Evolutionary conservation across 2,329 filamentous ascomycete genomes (phyloP), one percentile per base, ranked within the genome.

Genomic region (Beauveria medogensis): DNA sequence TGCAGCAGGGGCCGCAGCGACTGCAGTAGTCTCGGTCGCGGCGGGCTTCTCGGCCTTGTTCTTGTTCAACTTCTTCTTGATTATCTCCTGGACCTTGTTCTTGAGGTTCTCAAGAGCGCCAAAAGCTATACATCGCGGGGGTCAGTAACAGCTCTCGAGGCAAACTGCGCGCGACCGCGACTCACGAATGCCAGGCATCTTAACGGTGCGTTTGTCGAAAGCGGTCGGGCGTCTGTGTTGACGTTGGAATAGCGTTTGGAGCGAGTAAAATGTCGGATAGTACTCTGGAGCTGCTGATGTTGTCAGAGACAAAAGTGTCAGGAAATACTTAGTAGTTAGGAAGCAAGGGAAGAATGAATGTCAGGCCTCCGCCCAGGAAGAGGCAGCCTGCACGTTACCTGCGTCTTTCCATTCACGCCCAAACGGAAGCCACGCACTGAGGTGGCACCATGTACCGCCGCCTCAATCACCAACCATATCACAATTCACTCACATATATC

Each of bases 161-260:
- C 22, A 12, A n/a, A 24, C 9, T 26, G 22, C 22, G 53, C 8
- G 16, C 28, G 24, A 9, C 20, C 4, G 28, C 16, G 8, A 80
- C 78, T 74, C 72, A 82, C 80, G 79, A 70, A 82, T 75, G 66
- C 79, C 80, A 71, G 77, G 75, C 80, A 83, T 82, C 52, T 65
- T 80, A 71, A 58, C 61, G 20, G 44, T 46, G 24, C 18, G 55
- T 58, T 50, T 41, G 46, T 22, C 8, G 22, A 22, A 44, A 22
- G n/a, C 24, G 20, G 41, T 44, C 40, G 40, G 48, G 43, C 12
- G 59, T 53, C 30, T 43, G n/a, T 40, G 53, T 20, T 55, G 41
- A 37, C 24, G 55, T 71, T 68, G 68, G 67, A 26, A 20, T n/a
- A 24, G 40, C 47, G 47, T 52, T 48, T 59, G 40, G 22, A 3